Base-by-base conservation (phyloP, 2,329 filamentous ascomycete genomes). In the Cephalotrichum gorgonifer region DNA sequence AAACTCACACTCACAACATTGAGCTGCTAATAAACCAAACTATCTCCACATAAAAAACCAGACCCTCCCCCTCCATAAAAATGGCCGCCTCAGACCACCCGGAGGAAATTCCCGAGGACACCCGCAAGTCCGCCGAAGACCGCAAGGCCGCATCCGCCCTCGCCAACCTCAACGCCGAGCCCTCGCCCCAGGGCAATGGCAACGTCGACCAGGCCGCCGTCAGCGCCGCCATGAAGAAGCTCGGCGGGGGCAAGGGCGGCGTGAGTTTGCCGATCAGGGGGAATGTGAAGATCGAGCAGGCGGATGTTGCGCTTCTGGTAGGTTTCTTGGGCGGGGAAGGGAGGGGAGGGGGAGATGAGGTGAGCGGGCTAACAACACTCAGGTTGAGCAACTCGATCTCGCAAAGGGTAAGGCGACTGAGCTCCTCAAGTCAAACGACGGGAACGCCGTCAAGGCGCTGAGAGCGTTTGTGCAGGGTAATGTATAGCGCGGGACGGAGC, bases 101-200 rank as follows among this genome's bases (percentile, higher is more conserved):
- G 71, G 76, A 72, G 52, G 77, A 81, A 54, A 69, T 75, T 53
- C 78, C 81, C 50, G 77, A 81, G 53, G 76, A 79, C 56, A 65
- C 72, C 55, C 53, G 55, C 30, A 85, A 82, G 65, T 79, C 77
- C 39, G 84, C 85, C 60, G 85, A 88, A 65, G 85, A 88, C 68
- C 81, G 84, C 65, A 88, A 88, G 66, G 83, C 85, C 43, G 83
- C 83, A 38, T 82, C 81, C 6, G 86, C 85, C 27, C 78, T 89
- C 52, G 84, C 83, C 44, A 78, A 75, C 53, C 80, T 90, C 55
- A 85, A 88, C 61, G 63, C 69, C 41, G 71, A 69, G 51, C 69
- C 70, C 49, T 68, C 71, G 50, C 72, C 76, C 27, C 68, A 73
- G 42, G 58, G 62, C 30, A 60, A 64, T 3, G 75, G 78, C 53